phyloP scores from a whole-genome alignment of 371 early-diverging fungal species.

The Circinella minor region DNA sequence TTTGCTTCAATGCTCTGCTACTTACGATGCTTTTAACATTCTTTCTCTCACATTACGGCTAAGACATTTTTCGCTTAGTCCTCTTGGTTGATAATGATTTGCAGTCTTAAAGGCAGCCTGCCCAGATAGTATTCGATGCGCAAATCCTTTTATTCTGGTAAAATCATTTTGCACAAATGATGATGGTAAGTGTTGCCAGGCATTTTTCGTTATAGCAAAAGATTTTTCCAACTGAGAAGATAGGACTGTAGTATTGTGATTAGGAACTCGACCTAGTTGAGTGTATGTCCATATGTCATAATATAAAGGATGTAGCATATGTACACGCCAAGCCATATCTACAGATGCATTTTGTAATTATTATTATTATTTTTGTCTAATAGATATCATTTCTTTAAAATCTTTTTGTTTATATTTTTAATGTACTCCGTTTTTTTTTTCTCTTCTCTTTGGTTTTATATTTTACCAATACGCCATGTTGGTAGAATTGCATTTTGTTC shows the following conservation, averaged over 20 bases:
- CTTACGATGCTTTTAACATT: too few species aligned
- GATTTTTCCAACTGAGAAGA: background rate
- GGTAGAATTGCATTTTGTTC: too few species aligned
- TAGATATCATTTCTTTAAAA: background rate
- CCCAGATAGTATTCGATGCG: too few species aligned
- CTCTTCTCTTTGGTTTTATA: too few species aligned
- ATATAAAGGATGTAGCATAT: background rate
- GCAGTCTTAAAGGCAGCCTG: too few species aligned
- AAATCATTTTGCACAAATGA: background rate
- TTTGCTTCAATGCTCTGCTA: too few species aligned
- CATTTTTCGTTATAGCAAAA: background rate
- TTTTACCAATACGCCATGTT: too few species aligned
- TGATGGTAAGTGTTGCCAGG: background rate
- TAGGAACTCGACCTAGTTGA: background rate
- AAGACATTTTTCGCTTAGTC: too few species aligned
- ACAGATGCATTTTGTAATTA: too few species aligned
- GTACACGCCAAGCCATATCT: constrained; percentile 4
- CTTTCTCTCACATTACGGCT: too few species aligned
- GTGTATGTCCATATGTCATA: background rate
- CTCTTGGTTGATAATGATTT: too few species aligned
- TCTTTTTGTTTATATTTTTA: background rate
- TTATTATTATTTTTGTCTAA: too few species aligned
- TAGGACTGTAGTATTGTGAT: background rate
- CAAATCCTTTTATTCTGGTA: background rate
- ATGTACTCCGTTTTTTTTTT: background rate